Evolutionary conservation across 2,329 filamentous ascomycete genomes (phyloP).

Genomic region (Stagonosporopsis chrysanthemi): DNA sequence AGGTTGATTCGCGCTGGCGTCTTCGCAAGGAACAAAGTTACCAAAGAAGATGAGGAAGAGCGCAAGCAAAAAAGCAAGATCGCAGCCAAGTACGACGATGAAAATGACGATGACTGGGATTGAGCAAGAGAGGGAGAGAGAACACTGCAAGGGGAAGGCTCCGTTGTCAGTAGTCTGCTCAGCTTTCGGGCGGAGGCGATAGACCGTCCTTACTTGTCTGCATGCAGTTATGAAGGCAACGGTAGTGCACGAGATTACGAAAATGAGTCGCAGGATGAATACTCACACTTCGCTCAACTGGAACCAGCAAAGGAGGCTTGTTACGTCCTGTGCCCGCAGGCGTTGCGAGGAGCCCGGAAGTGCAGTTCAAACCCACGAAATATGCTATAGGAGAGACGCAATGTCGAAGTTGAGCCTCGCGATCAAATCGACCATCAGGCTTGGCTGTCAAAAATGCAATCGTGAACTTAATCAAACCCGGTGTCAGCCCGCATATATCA

Average conservation of each 20-base stretch:
- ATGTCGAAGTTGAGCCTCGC: neutral
- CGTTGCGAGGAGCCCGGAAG: neutral
- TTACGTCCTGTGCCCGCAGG: neutral
- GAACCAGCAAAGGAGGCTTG: neutral
- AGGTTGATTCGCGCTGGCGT: constrained; percentile 61
- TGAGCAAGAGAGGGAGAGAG: constrained; percentile 29
- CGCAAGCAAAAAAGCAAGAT: constrained; percentile 41
- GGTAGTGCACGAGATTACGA: neutral
- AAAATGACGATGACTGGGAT: constrained; percentile 63
- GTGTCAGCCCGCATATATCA: neutral
- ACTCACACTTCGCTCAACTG: neutral
- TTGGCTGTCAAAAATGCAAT: neutral
- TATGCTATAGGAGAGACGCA: neutral
- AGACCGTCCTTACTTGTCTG: neutral
- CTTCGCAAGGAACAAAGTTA: constrained; percentile 60
- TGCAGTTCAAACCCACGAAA: neutral
- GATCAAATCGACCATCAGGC: neutral
- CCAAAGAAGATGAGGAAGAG: constrained; percentile 51
- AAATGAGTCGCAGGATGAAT: neutral
- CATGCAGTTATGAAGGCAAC: neutral
- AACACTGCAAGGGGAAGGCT: neutral
- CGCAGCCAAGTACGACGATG: constrained; percentile 48
- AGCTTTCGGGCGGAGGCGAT: neutral
- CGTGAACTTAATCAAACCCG: no score
- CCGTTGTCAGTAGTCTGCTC: neutral